These are phyloP conservation scores for Vigna trinervia DNA, from an alignment of 306 rosid species.

Conservation along the genomic window DNA sequence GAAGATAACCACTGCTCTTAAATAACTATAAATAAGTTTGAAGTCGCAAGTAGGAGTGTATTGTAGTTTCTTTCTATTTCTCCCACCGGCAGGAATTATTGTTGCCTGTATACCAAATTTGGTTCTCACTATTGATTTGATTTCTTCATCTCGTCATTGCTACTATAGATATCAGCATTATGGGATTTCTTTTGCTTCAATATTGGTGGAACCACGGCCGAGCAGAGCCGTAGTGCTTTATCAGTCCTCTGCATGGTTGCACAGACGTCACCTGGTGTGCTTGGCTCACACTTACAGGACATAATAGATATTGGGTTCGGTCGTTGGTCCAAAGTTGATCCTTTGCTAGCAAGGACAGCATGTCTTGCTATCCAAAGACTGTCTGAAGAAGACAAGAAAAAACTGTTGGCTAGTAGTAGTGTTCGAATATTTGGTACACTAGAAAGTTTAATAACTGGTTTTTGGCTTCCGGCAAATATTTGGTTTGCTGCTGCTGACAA, in stretches of 20 bases:
- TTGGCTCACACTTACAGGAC: constrained; percentile 87
- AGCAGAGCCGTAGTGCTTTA: constrained; percentile 92
- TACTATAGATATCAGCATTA: constrained; percentile 73
- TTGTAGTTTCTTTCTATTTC: constrained; percentile 18
- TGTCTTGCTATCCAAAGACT: constrained; percentile 84
- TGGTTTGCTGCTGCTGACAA: constrained; percentile 97
- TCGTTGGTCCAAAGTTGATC: constrained; percentile 94
- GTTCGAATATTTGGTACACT: constrained; percentile 72
- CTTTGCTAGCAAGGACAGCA: constrained; percentile 93
- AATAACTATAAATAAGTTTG: constrained; percentile 3
- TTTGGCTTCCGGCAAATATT: constrained; percentile 79
- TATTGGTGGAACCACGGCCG: constrained; percentile 87
- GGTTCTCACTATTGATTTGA: constrained; percentile 29
- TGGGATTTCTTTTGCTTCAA: constrained; percentile 99
- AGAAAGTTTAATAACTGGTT: constrained; percentile 78
- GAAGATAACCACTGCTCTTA: constrained; percentile 24
- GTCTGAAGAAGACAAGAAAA: constrained; percentile 82
- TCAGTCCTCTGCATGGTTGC: constrained; percentile 94
- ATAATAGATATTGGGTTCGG: constrained; percentile 96
- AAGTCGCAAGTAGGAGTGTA: constrained; percentile 20
- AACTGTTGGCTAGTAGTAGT: constrained; percentile 66
- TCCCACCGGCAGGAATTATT: constrained; percentile 19
- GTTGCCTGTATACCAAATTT: constrained; percentile 24
- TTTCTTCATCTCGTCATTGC: constrained; percentile 36
- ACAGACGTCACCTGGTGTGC: constrained; percentile 70